A percentile compares a stretch with the other conserved stretches of the same genome.
Conservation (phyloP, 2,329 filamentous ascomycete species). For the Coniochaeta pulveracea region DNA sequence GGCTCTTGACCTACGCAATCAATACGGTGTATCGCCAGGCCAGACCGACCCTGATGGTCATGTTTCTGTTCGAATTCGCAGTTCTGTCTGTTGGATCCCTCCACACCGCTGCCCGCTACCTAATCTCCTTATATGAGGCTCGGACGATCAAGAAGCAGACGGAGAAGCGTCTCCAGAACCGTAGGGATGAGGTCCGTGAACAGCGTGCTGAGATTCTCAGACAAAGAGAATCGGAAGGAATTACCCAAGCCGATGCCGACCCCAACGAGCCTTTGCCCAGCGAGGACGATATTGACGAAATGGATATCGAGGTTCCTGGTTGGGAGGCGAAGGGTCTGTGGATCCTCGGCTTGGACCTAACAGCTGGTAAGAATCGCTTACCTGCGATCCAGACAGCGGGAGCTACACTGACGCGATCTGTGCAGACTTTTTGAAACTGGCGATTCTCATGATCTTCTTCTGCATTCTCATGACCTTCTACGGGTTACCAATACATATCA, state of each 20-base stretch:
- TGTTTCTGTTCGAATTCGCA: conserved; percentile 98
- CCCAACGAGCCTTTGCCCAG: conserved; percentile 36
- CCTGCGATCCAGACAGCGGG: conserved; percentile 3
- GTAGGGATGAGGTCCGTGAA: conserved; percentile 55
- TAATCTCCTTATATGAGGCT: conserved; percentile 67
- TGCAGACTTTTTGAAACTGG: conserved; percentile 78
- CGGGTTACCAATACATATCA: conserved; percentile 90
- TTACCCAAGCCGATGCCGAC: conserved; percentile 33
- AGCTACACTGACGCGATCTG: conserved; percentile 7
- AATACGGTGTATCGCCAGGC: conserved; percentile 77
- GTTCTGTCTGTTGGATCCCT: conserved; percentile 70
- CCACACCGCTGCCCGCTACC: conserved; percentile 70
- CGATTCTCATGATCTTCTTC: conserved; percentile 87
- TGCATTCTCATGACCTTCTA: conserved; percentile 88
- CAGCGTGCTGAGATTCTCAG: conserved; percentile 40
- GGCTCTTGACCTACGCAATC: conserved; percentile 71
- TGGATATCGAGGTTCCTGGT: conserved; percentile 88
- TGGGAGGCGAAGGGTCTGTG: conserved; percentile 96
- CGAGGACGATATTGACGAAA: conserved; percentile 71
- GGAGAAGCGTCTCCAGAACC: conserved; percentile 52
- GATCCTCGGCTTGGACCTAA: conserved; percentile 77
- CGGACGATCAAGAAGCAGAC: conserved; percentile 67
- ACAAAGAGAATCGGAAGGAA: conserved; percentile 32
- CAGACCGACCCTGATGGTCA: conserved; percentile 98
- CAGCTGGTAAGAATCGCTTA: conserved; percentile 51